Base-by-base conservation (phyloP, 805 yeast species). In the Zygosaccharomyces pseudorouxii region DNA sequence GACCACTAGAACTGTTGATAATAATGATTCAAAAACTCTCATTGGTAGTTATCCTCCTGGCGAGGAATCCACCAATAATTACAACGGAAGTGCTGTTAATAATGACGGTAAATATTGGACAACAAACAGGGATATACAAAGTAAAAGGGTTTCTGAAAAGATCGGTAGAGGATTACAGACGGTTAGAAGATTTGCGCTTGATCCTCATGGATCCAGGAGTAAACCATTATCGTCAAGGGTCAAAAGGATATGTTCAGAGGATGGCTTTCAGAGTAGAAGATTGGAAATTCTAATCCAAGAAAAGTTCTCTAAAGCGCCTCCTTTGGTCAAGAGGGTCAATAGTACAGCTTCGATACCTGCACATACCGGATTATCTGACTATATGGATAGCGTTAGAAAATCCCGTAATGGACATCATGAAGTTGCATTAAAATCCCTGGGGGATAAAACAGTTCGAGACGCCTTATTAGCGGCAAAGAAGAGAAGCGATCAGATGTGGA, bases 121-220 rank as follows among this genome's bases (percentile, higher is more conserved):
- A 10, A 50, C 47, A 10, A 47, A 49, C 23, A 45, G 40, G 33
- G 59, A 55, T 30, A 33, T 58, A 28, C 46, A 49, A 19, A 48
- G 57, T 7, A 58, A 52, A 42, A 35, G 55, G 25, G 28, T 52
- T 12, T 42, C 51, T 8, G 59, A 58, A 25, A 35, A 49, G 39
- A 36, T 56, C 11, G 48, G 45, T 19, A 49, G 53, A 14, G 58
- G 53, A 31, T 50, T 52, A 23, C 46, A 46, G 31, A 48, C 46
- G 12, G 51, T 56, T 5, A 43, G 48, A 27, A 42, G 60, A 30
- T 45, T 50, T 28, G 40, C 44, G 11, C 14, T 31, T 6, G 38
- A 47, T 14, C 39, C 43, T 10, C 16, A 25, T 3, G 43, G 28
- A 6, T n/a, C 40, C 10, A 42, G 36, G 18, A 39, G 43, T 18